Base-by-base conservation (phyloP, 2,329 filamentous ascomycete genomes). In the Fusarium subglutinans region DNA sequence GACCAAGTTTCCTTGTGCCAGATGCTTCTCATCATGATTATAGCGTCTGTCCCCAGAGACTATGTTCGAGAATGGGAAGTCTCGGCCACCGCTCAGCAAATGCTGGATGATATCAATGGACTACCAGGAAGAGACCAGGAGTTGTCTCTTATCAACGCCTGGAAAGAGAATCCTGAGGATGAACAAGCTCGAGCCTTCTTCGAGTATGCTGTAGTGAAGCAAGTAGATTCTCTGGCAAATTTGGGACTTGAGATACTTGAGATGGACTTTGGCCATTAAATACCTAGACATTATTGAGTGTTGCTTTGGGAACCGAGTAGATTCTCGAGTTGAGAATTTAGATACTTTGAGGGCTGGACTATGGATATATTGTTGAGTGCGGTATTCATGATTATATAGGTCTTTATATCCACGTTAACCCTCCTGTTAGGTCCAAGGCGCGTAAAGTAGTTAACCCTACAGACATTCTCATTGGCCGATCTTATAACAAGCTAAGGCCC, bases 1-100 rank as follows among this genome's bases (percentile, higher is more conserved):
- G 88, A 90, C 64, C 87, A 88, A 69, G 83, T 88, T 7, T 87
- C 85, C 15, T 80, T 90, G 56, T 87, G 86, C 69, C 87, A 90
- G 73, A 86, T 86, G 62, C 77, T 90, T 20, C 80, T 90, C 61
- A 80, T 85, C 43, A 83, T 91, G 74, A 82, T 87, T 18, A 71
- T 86, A 26, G 79, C 83, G 37, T 83, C 85, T 51, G 84, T 81
- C 3, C 83, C 84, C 1, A 73, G 79, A 35, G 85, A 82, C 9
- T 84, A 87, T 69, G 83, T 83, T 11, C 79, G 83, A 12, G 84
- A 85, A 12, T 89, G 87, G 85, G 83, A 83, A 33, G 80, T 89
- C 6, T 76, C 84, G 40, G 76, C 75, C 6, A 79, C 84, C 56
- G 87, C 88, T 5, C 82, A 78, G 54, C 82, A 83, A 26, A 84